Conservation (phyloP, 2,329 filamentous ascomycete species). For the Pseudomassariella vexata region DNA sequence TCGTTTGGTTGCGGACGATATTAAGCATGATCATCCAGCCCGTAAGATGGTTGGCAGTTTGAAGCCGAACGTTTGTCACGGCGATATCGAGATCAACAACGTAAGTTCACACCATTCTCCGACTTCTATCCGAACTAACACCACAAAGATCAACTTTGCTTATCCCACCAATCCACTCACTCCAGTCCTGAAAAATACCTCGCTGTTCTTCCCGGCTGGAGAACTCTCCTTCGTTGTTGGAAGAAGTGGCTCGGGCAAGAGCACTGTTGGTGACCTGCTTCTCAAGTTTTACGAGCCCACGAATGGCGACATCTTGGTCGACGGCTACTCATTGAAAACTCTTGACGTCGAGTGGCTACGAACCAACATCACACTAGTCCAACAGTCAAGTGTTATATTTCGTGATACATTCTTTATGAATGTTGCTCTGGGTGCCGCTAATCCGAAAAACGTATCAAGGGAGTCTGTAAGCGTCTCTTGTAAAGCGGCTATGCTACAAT, state of each 20-base stretch:
- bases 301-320: conserved; percentile 62
- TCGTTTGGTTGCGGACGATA: conserved; percentile 32
- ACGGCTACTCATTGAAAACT: conserved; percentile 54
- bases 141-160: conserved; percentile 64
- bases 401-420: conserved; percentile 75
- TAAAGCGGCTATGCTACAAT: conserved; percentile 61
- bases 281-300: conserved; percentile 68
- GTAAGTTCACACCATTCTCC: conserved; percentile 37
- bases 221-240: conserved; percentile 78
- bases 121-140: conserved; percentile 3
- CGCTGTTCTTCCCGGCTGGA: conserved; percentile 65
- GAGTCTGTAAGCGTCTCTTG: conserved; percentile 57
- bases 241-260: conserved; percentile 86
- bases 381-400: conserved; percentile 78
- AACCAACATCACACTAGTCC: conserved; percentile 71
- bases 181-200: conserved; percentile 53
- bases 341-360: conserved; percentile 69
- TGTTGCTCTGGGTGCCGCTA: conserved; percentile 62
- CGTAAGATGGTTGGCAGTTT: conserved; percentile 23
- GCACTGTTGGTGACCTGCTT: conserved; percentile 76
- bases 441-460: conserved; percentile 40
- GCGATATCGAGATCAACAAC: conserved; percentile 63
- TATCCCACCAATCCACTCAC: conserved; percentile 67
- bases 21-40: conserved; percentile 17
- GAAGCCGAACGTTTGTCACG: conserved; percentile 43